Conservation (phyloP, 805 yeast species). For the Yarrowia sp. region DNA sequence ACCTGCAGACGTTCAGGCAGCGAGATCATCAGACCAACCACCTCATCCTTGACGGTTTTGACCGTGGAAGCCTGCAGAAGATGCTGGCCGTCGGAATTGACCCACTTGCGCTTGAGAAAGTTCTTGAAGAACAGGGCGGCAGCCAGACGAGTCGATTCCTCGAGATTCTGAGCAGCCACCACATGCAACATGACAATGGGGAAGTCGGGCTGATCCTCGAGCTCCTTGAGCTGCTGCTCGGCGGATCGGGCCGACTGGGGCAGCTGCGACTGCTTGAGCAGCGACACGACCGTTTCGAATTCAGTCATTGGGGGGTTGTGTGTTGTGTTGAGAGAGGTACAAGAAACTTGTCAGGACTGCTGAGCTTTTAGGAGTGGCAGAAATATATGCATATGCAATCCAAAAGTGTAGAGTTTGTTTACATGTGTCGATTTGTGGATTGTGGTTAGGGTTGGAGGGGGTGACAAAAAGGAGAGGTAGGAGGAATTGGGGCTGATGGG, state of each 20-base stretch:
- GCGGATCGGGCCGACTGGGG: slow-evolving; percentile 44
- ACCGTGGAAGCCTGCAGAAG: slow-evolving; percentile 68
- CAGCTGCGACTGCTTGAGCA: slow-evolving; percentile 36
- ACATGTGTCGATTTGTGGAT: slow-evolving; percentile 36
- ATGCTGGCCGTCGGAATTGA: slow-evolving; percentile 86
- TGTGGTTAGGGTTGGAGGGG: slow-evolving; percentile 19
- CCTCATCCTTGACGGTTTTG: slow-evolving; percentile 70
- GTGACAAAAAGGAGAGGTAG: not conserved
- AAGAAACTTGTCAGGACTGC: not conserved
- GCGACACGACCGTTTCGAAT: slow-evolving; percentile 32
- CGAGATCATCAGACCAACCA: slow-evolving; percentile 83
- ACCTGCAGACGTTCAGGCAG: slow-evolving; percentile 76
- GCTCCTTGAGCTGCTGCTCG: slow-evolving; percentile 65
- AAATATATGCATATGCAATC: slow-evolving; percentile 1
- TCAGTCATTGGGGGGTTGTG: slow-evolving; percentile 26
- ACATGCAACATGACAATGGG: slow-evolving; percentile 76
- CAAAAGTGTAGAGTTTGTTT: slow-evolving; percentile 23
- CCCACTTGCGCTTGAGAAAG: slow-evolving; percentile 83
- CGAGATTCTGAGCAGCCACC: slow-evolving; percentile 66
- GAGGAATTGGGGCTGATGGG: too few species aligned
- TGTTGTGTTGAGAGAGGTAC: not conserved
- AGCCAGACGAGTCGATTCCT: slow-evolving; percentile 73
- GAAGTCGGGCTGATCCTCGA: slow-evolving; percentile 77
- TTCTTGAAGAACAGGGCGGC: slow-evolving; percentile 92
- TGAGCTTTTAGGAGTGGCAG: not conserved